Conservation (phyloP, 2,329 filamentous ascomycete genomes). For the Fusarium foetens region DNA sequence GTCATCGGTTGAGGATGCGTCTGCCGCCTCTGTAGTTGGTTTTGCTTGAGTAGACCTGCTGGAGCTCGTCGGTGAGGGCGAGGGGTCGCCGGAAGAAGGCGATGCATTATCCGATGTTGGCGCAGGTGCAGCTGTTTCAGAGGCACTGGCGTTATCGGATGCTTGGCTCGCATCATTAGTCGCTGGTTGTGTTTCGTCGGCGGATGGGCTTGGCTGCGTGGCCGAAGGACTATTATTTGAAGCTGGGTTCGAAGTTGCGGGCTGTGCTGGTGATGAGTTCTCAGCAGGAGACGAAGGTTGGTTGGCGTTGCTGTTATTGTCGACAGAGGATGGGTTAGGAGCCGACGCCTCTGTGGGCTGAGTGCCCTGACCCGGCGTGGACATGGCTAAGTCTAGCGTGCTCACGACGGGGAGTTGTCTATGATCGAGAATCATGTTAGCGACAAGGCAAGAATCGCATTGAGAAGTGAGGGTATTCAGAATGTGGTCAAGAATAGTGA, state of each 20-base stretch:
- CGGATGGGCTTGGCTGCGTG: conserved; percentile 14
- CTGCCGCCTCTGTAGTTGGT: conserved; percentile 21
- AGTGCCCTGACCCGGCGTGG: conserved; percentile 39
- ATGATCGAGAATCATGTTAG: conserved; percentile 50
- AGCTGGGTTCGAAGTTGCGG: conserved; percentile 18
- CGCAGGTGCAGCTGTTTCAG: conserved; percentile 6
- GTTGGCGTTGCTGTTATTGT: conserved; percentile 20
- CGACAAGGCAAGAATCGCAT: conserved; percentile 24
- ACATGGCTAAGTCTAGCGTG: conserved; percentile 49
- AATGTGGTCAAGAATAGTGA: conserved; percentile 3
- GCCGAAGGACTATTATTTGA: conserved; percentile 12
- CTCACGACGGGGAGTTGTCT: conserved; percentile 43
- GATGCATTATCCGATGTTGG: conserved; percentile 19
- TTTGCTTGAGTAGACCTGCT: conserved; percentile 12
- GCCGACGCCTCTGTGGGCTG: conserved; percentile 38
- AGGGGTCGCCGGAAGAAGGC: conserved; percentile 13
- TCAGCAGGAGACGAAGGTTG: conserved; percentile 15
- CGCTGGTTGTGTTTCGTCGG: neutral
- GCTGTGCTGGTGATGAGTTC: conserved; percentile 8
- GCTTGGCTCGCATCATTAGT: conserved; percentile 14
- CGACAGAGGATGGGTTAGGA: conserved; percentile 21
- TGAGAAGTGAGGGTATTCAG: conserved; percentile 3
- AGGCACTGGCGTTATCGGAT: conserved; percentile 16
- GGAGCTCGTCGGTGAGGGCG: neutral
- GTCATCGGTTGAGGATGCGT: conserved; percentile 17